Evolutionary conservation across 2,329 filamentous ascomycete genomes (phyloP).

Genomic region (Polytolypa hystricis): DNA sequence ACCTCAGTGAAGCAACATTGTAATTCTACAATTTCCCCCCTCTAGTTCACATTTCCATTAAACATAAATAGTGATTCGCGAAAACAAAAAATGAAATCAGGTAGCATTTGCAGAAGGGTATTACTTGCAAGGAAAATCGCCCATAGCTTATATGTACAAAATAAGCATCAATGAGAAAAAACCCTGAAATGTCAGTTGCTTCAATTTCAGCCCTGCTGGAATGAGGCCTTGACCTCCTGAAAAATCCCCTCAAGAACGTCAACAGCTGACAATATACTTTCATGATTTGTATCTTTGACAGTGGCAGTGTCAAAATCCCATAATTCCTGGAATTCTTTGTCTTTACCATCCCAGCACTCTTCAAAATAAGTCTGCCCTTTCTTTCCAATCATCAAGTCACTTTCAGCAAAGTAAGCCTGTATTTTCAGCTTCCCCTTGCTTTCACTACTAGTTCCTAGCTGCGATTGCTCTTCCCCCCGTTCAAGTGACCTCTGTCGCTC

Average conservation of each 20-base stretch:
- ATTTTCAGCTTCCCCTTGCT: not conserved
- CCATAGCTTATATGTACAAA: too few species aligned
- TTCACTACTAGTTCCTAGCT: too few species aligned
- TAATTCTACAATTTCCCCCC: too few species aligned
- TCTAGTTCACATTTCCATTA: too few species aligned
- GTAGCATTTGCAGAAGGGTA: too few species aligned
- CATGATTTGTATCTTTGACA: not conserved
- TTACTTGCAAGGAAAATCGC: too few species aligned
- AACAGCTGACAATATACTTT: not conserved
- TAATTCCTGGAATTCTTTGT: not conserved
- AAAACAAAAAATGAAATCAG: too few species aligned
- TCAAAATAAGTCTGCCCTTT: not conserved
- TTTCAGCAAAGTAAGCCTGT: not conserved
- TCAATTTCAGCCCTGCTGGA: not conserved
- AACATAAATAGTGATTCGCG: too few species aligned
- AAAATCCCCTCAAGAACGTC: not conserved
- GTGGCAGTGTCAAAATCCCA: not conserved
- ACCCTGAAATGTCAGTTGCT: too few species aligned
- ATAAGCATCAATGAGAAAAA: too few species aligned
- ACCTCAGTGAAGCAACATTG: too few species aligned
- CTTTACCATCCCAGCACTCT: not conserved
- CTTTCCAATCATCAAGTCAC: not conserved
- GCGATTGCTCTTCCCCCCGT: not conserved
- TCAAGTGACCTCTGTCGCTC: not conserved
- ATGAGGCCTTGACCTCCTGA: not conserved